Conservation (phyloP, 805 yeast genomes). For the Metschnikowia lunata region DNA sequence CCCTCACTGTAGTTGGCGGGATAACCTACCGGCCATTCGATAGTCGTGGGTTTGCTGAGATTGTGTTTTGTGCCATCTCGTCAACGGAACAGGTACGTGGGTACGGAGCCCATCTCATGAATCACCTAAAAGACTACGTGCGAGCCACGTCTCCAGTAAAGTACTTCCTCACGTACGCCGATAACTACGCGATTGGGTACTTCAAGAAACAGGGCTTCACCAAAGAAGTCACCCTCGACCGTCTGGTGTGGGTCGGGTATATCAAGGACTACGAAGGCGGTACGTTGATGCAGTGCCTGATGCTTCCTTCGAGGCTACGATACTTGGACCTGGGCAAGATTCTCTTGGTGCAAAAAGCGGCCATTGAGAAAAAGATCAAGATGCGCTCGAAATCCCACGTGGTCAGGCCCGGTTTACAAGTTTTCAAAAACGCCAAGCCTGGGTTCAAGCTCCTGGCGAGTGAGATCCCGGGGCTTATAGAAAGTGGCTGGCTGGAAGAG, state of each 20-base stretch:
- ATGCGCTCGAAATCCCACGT: slow-evolving; percentile 74
- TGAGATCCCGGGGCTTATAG: slow-evolving; percentile 82
- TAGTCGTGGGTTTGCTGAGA: slow-evolving; percentile 88
- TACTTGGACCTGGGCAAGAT: slow-evolving; percentile 88
- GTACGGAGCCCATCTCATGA: slow-evolving; percentile 98
- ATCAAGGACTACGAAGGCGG: slow-evolving; percentile 99
- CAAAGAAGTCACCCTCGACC: slow-evolving; percentile 84
- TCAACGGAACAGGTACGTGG: slow-evolving; percentile 98
- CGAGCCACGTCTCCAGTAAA: slow-evolving; percentile 79
- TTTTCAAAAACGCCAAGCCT: slow-evolving; percentile 64
- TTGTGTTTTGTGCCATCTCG: slow-evolving; percentile 96
- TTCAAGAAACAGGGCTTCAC: slow-evolving; percentile 98
- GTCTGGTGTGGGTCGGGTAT: slow-evolving; percentile 94
- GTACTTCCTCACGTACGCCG: slow-evolving; percentile 93
- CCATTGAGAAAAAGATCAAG: slow-evolving; percentile 78
- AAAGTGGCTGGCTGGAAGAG: slow-evolving; percentile 97
- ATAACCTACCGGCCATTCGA: slow-evolving; percentile 94
- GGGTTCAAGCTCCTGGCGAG: slow-evolving; percentile 32
- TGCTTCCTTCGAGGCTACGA: slow-evolving; percentile 77
- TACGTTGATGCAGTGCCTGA: slow-evolving; percentile 93
- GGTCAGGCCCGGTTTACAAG: slow-evolving; percentile 74
- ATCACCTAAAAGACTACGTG: slow-evolving; percentile 94
- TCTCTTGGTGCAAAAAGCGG: slow-evolving; percentile 83
- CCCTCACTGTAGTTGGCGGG: slow-evolving; percentile 95
- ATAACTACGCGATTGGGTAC: slow-evolving; percentile 97